phyloP scores from a whole-genome alignment of 495 filamentous ascomycete genomes.

The Pseudevernia furfuracea region DNA sequence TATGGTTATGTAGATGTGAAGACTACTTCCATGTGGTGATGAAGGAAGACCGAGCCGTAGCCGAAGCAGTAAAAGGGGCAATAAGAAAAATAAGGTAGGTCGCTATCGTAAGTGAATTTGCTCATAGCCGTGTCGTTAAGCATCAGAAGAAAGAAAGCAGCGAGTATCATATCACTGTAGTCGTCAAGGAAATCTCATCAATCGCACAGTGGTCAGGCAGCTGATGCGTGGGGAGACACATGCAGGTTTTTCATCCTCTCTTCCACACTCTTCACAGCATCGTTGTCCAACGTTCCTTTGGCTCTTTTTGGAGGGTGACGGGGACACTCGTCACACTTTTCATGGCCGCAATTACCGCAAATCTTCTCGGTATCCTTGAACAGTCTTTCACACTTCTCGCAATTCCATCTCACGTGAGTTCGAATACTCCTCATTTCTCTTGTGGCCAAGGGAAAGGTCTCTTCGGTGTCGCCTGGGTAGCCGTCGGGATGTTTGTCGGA shows the following conservation, averaged over 20 bases:
- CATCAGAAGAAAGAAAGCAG: constrained; percentile 1
- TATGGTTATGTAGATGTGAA: neutral
- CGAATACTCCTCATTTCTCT: constrained; percentile 40
- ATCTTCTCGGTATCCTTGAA: constrained; percentile 41
- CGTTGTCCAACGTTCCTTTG: constrained; percentile 58
- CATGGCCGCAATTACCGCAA: constrained; percentile 59
- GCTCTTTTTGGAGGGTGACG: constrained; percentile 48
- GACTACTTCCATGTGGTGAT: neutral
- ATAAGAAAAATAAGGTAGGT: neutral
- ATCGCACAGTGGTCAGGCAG: constrained; percentile 14
- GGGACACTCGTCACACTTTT: constrained; percentile 35
- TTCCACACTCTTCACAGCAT: constrained; percentile 53
- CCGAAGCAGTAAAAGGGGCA: neutral
- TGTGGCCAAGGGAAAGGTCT: constrained; percentile 30
- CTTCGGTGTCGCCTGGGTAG: constrained; percentile 63
- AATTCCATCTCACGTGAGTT: constrained; percentile 50
- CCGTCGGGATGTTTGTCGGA: constrained; percentile 67
- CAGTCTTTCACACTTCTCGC: constrained; percentile 53
- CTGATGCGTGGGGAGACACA: constrained; percentile 27
- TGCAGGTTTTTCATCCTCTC: constrained; percentile 45
- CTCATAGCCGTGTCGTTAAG: neutral
- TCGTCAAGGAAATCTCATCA: constrained; percentile 1
- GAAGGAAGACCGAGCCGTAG: neutral
- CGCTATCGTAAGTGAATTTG: neutral
- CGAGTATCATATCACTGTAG: neutral